Conservation (phyloP, 768 basidiomycete genomes). For the Suillus discolor region DNA sequence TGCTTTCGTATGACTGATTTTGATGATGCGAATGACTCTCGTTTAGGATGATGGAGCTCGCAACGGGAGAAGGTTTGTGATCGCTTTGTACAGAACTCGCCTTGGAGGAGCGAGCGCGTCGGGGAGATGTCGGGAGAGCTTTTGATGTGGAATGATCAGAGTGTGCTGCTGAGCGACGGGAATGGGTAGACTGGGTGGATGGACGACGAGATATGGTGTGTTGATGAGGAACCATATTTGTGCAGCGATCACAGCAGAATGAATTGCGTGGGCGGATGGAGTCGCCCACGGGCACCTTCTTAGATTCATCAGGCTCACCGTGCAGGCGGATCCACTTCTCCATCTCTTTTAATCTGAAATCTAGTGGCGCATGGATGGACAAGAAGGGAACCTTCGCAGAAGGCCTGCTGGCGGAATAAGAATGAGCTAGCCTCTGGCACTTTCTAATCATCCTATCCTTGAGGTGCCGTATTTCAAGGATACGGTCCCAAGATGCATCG, state of each 20-base stretch:
- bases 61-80: conserved; percentile 16
- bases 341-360: conserved; percentile 79
- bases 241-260: conserved; percentile 37
- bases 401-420: conserved; percentile 40
- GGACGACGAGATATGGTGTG: conserved; percentile 33
- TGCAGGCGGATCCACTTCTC: conserved; percentile 74
- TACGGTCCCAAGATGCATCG: conserved; percentile 63
- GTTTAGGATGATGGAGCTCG: conserved; percentile 14
- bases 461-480: conserved; percentile 73
- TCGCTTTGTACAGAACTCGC: conserved; percentile 9
- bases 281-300: conserved; percentile 22
- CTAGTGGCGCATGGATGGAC: conserved; percentile 66
- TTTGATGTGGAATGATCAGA: conserved; percentile 22
- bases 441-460: conserved; percentile 86
- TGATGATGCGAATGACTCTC: conserved; percentile 18
- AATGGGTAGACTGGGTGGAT: conserved; percentile 23
- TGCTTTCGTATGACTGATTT: conserved; percentile 16
- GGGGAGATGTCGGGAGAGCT: conserved; percentile 16
- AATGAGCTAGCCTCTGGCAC: conserved; percentile 63
- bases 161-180: conserved; percentile 23
- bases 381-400: conserved; percentile 54
- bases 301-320: conserved; percentile 25
- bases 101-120: conserved; percentile 21
- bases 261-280: conserved; percentile 29
- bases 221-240: conserved; percentile 35